Conservation (phyloP, 495 filamentous ascomycete genomes). For the Glutinoglossum americanum region DNA sequence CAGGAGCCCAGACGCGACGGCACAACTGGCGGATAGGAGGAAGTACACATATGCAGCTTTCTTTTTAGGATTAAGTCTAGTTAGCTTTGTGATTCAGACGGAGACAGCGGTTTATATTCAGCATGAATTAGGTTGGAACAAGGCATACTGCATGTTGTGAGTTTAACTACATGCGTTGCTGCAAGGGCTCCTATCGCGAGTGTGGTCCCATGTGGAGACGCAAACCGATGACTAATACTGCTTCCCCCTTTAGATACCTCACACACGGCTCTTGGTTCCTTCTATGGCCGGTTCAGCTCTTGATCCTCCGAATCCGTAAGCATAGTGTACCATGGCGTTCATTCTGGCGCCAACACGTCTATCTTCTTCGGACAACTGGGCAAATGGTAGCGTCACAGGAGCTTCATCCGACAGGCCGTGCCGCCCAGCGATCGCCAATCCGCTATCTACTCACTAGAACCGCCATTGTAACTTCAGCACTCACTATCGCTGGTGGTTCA, state of each 20-base stretch:
- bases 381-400: conserved; percentile 64
- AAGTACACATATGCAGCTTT: conserved; percentile 73
- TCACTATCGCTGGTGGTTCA: conserved; percentile 78
- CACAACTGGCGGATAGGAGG: conserved; percentile 37
- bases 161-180: conserved; percentile 11
- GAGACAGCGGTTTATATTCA: conserved; percentile 90
- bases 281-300: conserved; percentile 67
- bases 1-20: conserved; percentile 34
- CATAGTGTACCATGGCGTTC: conserved; percentile 52
- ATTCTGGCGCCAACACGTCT: conserved; percentile 71
- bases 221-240: conserved; percentile 1
- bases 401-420: conserved; percentile 28
- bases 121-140: conserved; percentile 72
- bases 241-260: conserved; percentile 37
- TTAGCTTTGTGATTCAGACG: conserved; percentile 75
- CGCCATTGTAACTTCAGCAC: conserved; percentile 56
- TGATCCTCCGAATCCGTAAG: conserved; percentile 54
- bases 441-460: conserved; percentile 60
- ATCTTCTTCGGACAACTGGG: conserved; percentile 52
- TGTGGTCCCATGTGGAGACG: background rate
- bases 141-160: conserved; percentile 95
- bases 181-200: background rate
- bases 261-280: conserved; percentile 86
- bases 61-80: conserved; percentile 58
- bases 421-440: conserved; percentile 33